phyloP scores from a whole-genome alignment of 176 grass and related monocot species.

The bread wheat (Triticum aestivum) region DNA sequence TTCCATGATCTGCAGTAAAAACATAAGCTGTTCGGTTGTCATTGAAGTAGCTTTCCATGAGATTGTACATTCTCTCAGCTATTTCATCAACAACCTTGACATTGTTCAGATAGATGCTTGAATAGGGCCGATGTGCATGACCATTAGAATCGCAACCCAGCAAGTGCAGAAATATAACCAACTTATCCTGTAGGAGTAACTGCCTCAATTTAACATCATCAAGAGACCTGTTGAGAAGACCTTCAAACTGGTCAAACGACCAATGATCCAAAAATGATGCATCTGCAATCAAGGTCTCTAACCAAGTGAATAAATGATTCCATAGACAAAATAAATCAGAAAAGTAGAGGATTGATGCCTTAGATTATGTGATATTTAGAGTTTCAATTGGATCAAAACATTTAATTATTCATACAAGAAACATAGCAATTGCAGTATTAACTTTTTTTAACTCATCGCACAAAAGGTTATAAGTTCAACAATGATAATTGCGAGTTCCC shows the following conservation, averaged over 20 bases:
- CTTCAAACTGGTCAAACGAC: constrained; percentile 96
- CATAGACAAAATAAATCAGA: constrained; percentile 12
- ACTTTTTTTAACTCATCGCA: constrained; percentile 1
- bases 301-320: constrained; percentile 41
- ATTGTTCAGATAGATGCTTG: constrained; percentile 91
- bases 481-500: background rate
- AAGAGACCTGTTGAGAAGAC: constrained; percentile 74
- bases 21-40: constrained; percentile 83
- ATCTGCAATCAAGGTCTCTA: constrained; percentile 70
- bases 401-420: constrained; percentile 15
- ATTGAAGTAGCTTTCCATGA: constrained; percentile 92
- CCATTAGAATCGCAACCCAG: constrained; percentile 96
- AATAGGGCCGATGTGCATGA: constrained; percentile 90
- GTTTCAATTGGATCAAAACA: background rate
- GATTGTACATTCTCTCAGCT: constrained; percentile 77
- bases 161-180: constrained; percentile 95
- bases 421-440: constrained; percentile 7
- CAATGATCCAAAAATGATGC: constrained; percentile 98
- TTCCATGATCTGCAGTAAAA: constrained; percentile 97
- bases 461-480: background rate
- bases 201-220: constrained; percentile 69
- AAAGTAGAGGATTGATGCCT: constrained; percentile 12
- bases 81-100: constrained; percentile 97
- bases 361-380: background rate
- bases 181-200: constrained; percentile 72